Conservation (phyloP, 2,329 filamentous ascomycete species). For the Hymenoscyphus salicellus region DNA sequence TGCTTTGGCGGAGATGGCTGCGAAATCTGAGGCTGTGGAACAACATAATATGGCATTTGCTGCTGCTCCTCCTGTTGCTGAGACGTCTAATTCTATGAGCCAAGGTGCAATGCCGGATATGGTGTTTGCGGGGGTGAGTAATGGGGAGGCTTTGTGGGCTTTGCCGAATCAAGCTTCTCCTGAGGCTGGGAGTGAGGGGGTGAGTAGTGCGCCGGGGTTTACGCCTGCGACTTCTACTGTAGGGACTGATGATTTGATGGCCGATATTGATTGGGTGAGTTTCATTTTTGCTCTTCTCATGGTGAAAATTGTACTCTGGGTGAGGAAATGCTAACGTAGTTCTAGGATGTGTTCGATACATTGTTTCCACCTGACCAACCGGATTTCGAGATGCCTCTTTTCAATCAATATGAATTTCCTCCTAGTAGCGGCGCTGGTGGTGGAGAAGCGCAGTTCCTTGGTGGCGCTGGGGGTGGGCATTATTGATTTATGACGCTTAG, state of each 20-base stretch:
- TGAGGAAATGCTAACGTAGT: slow-evolving; percentile 1
- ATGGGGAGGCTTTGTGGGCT: slow-evolving; percentile 48
- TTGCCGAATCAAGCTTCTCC: slow-evolving; percentile 42
- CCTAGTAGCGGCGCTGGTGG: background rate
- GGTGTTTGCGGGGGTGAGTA: slow-evolving; percentile 47
- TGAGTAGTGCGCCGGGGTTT: slow-evolving; percentile 32
- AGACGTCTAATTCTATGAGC: slow-evolving; percentile 6
- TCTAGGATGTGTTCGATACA: slow-evolving; percentile 34
- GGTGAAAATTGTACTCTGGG: background rate
- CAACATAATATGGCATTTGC: background rate
- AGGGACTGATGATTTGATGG: slow-evolving; percentile 39
- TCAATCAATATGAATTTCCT: slow-evolving; percentile 9
- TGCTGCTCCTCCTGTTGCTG: background rate
- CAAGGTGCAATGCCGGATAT: slow-evolving; percentile 19
- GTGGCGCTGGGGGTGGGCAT: background rate
- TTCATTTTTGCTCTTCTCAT: background rate
- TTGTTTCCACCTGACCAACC: slow-evolving; percentile 31
- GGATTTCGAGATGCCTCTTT: slow-evolving; percentile 14
- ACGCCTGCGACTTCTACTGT: background rate
- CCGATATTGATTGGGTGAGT: slow-evolving; percentile 66
- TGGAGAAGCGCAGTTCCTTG: background rate
- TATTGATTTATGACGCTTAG: background rate
- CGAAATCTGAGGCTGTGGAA: background rate
- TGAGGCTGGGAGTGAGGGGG: slow-evolving; percentile 44
- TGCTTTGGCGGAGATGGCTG: background rate